Conservation (phyloP, 2,329 filamentous ascomycete species). For the Aspergillus aculeatinus region DNA sequence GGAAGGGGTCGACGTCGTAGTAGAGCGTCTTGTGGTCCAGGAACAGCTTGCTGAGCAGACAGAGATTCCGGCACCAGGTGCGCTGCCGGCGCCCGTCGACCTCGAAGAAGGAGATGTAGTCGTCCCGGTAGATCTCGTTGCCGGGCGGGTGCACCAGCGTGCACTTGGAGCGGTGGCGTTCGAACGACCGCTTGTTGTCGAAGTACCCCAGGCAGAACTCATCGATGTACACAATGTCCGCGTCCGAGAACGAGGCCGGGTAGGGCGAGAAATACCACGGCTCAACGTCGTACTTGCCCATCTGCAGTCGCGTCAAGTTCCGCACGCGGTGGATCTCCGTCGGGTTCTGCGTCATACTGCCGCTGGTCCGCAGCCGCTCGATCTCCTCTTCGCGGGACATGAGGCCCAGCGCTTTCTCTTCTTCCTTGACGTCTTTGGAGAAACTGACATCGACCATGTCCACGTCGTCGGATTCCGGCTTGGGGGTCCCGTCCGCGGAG, state of each 20-base stretch:
- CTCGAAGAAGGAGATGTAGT: conserved; percentile 91
- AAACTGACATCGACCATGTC: conserved; percentile 45
- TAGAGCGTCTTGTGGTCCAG: conserved; percentile 98
- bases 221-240: conserved; percentile 92
- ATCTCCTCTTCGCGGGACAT: conserved; percentile 82
- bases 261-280: conserved; percentile 99
- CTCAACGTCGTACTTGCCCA: conserved; percentile 86
- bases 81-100: conserved; percentile 96
- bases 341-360: conserved; percentile 98
- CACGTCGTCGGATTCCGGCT: conserved; percentile 40
- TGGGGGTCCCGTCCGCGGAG: conserved; percentile 42
- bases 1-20: conserved; percentile 94
- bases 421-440: conserved; percentile 36
- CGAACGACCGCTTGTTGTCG: conserved; percentile 76
- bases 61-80: conserved; percentile 98
- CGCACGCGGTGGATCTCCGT: conserved; percentile 94
- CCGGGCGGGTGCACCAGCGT: conserved; percentile 88
- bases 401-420: conserved; percentile 36
- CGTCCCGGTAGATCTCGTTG: conserved; percentile 95
- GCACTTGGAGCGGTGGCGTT: conserved; percentile 85
- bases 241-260: conserved; percentile 81
- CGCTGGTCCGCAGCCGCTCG: conserved; percentile 88
- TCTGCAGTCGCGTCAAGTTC: conserved; percentile 91
- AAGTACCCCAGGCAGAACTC: conserved; percentile 96
- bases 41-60: conserved; percentile 92